Evolutionary conservation across 768 basidiomycete genomes (phyloP), one percentile per base, ranked within the genome.

Genomic region (Lentinula raphanica): DNA sequence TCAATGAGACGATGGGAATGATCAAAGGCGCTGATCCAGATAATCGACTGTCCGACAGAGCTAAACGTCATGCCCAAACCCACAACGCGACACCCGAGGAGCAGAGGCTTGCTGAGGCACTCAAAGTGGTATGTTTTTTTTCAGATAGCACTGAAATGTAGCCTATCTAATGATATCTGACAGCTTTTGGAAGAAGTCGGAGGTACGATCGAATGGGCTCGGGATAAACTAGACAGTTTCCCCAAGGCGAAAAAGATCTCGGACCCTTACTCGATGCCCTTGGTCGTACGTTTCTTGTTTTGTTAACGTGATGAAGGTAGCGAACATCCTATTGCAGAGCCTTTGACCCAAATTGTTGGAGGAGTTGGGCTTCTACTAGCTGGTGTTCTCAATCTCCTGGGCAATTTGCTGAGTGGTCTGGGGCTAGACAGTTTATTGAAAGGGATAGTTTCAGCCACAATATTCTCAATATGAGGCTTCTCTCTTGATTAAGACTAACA

Each of bases 181-280:
- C 49, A 74, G 74, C 58, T 74, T 56, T 48, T 73, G 35, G 65
- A 74, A 58, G 71, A 72, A 56, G 72, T 76, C 15, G 68, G 69
- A 25, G 73, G 73, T 13, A 74, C 72, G 0, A 71, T 74, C 38
- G 69, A 74, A 36, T 74, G 73, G 72, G 73, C 74, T 2, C 66
- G 64, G 50, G 67, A 71, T 53, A 74, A 74, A 61, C 64, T 74
- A 35, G 67, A 72, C 25, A 64, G 64, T 17, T 72, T 72, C 65
- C 74, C 74, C 0, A 72, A 74, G 57, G 74, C 73, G 1, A 74
- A 76, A 62, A 59, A 40, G 72, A 74, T 56, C 71, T 74, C 11
- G 72, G 72, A 5, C 73, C 72, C 28, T 62, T 74, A 23, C 65
- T 75, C 11, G 73, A 73, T 53, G 72, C 72, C 3, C 62, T 75